Base-by-base conservation (phyloP, 805 yeast species). In the Sporopachydermia lactativora region DNA sequence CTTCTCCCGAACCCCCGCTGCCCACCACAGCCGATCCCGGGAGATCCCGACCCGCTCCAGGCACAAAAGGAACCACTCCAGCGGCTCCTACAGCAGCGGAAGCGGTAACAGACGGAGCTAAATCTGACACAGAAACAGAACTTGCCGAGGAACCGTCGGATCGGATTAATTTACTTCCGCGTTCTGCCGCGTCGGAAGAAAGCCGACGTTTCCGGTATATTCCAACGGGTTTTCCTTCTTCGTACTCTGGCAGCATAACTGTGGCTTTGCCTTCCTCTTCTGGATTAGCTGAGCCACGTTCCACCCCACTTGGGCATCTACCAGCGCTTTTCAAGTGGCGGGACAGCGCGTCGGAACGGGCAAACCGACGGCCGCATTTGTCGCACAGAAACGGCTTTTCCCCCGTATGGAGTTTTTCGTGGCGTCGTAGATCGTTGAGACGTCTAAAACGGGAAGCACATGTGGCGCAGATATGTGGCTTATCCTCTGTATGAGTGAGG, bases 351-450 rank as follows among this genome's bases (percentile, higher is more conserved):
- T 82, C 94, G 1, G 77, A 75, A 24, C 94, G 61, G 1, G 89
- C 82, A 58, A 82, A 82, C 35, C 65, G 60, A 37, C 80, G 65
- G 13, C 70, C 70, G 59, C 94, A 82, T 38, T 62, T 61, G 15
- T 59, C 59, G 54, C 94, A 82, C 35, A 53, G 58, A 52, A 61
- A 76, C 1, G 89, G 88, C 53, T 71, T 76, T 47, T 75, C 84
- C 16, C 89, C 89, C 0, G 85, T 71, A 52, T 82, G 94, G 28
- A 78, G 64, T 55, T 78, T 78, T 43, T 71, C 72, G 51, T 82
- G 94, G 41, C 94, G 66, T 51, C 75, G 80, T 50, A 83, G 63
- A 54, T 83, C 94, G 54, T 81, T 88, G 19, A 74, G 68, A 38
- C 94, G 65, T 44, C 92, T 67, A 55, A 83, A 82, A 47, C 65